Base-by-base conservation (phyloP, 2,329 filamentous ascomycete species). In the Arthrobotrys entomopaga region DNA sequence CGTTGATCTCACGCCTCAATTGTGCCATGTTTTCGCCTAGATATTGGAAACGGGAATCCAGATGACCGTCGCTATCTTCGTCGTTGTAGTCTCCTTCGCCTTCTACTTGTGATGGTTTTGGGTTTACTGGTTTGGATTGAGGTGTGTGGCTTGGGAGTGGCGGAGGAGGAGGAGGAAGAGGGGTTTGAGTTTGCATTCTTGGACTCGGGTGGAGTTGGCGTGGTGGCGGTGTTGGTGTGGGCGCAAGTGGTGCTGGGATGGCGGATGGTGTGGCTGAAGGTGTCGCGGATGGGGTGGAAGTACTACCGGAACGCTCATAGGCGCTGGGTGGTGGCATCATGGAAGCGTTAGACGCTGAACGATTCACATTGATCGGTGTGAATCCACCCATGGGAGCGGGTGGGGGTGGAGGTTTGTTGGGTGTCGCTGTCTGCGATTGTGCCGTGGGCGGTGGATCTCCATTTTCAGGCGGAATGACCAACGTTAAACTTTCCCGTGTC, bases 341-440 rank as follows among this genome's bases (percentile, higher is more conserved):
- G 2, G 42, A 48, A 13, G 56, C 40, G 15, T 59, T 59, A 4
- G 56, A 59, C 5, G 42, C 40, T 15, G 65, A 56, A 26, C 65
- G 40, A 42, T 69, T 67, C 43, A 59, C 49, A 48, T 67, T 69
- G 16, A 69, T 69, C n/a, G 65, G 65, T 10, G 65, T 69, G 34
- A 69, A 69, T 10, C 65, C 65, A 6, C 53, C 56, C 48, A 57
- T 60, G 29, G n/a, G 43, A 48, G 13, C 42, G 1, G 42, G 15
- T 19, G 11, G 6, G 15, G 42, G 42, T 8, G 42, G 42, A 46
- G 42, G 42, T 5, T 13, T 15, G 42, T 19, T 42, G 16, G 50
- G 24, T 16, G 20, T 34, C 3, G 52, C 26, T 13, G 54, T 22
- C 2, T 19, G 48, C 34, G 38, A 50, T 46, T 29, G 40, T 34